A percentile compares a stretch with the other conserved stretches of the same genome.
Conservation (phyloP, 2,329 filamentous ascomycete species). For the Colletotrichum lentis region DNA sequence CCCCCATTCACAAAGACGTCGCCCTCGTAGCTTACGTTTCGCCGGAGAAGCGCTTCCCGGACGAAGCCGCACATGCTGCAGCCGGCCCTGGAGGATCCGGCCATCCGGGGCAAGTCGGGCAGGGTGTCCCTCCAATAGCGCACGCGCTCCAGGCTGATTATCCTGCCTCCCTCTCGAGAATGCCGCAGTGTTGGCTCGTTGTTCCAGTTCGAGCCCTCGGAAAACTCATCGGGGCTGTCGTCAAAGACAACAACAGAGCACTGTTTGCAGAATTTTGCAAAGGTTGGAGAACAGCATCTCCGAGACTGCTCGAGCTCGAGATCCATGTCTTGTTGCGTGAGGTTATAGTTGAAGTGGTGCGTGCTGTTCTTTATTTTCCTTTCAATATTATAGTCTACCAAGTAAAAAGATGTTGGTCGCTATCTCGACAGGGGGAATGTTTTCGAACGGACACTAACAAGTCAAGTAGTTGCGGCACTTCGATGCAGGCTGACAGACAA, state of each 20-base stretch:
- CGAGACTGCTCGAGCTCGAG: no score
- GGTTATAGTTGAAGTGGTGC: no score
- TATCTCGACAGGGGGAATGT: no score
- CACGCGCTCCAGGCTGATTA: background rate
- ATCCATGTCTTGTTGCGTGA: no score
- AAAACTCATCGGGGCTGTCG: background rate
- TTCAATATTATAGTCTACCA: no score
- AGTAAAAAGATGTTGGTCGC: no score
- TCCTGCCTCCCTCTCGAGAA: background rate
- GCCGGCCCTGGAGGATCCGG: background rate
- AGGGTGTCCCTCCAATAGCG: background rate
- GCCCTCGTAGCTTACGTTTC: background rate
- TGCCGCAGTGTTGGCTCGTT: background rate
- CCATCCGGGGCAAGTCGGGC: background rate
- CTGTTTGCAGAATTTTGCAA: background rate
- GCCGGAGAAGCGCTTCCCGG: background rate
- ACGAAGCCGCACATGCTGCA: conserved; percentile 6
- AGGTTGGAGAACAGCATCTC: no score
- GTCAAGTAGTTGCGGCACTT: no score
- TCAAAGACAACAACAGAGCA: background rate
- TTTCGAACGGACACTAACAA: no score
- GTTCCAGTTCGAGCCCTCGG: background rate
- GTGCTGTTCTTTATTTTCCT: no score
- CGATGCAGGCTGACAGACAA: no score
- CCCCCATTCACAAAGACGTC: background rate